phyloP scores from a whole-genome alignment of 805 yeast species.

The Brettanomyces sp. region DNA sequence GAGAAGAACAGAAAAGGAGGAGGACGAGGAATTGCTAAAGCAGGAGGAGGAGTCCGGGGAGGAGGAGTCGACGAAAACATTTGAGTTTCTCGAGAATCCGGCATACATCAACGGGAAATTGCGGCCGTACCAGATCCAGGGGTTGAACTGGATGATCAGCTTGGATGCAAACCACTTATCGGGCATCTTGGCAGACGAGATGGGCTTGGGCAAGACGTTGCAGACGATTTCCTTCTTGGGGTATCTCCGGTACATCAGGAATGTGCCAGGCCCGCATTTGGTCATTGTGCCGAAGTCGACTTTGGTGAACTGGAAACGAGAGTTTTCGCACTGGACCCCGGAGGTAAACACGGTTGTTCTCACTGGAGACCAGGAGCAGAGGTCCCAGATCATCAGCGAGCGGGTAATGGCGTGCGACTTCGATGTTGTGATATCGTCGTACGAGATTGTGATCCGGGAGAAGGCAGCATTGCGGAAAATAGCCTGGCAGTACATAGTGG shows the following conservation, averaged over 20 bases:
- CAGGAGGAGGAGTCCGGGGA: slow-evolving; percentile 36
- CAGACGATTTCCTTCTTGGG: slow-evolving; percentile 75
- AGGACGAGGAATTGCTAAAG: slow-evolving; percentile 59
- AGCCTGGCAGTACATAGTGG: slow-evolving; percentile 67
- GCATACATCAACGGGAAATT: slow-evolving; percentile 48
- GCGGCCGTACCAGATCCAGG: slow-evolving; percentile 72
- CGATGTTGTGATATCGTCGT: slow-evolving; percentile 64
- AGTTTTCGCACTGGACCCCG: slow-evolving; percentile 72
- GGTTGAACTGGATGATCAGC: slow-evolving; percentile 69
- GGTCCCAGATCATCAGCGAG: slow-evolving; percentile 44
- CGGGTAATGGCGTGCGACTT: slow-evolving; percentile 51
- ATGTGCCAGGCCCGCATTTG: slow-evolving; percentile 61
- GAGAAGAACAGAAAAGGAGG: slow-evolving; percentile 69
- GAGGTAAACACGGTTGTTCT: slow-evolving; percentile 61
- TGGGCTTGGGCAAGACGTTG: slow-evolving; percentile 78
- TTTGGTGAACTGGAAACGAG: slow-evolving; percentile 73
- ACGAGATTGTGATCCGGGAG: slow-evolving; percentile 70
- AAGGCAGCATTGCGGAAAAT: slow-evolving; percentile 58
- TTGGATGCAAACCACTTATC: slow-evolving; percentile 58
- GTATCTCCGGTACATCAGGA: slow-evolving; percentile 52
- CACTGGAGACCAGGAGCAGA: slow-evolving; percentile 66
- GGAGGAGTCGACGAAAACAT: slow-evolving; percentile 19
- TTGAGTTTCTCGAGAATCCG: slow-evolving; percentile 45
- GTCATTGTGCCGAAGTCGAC: slow-evolving; percentile 77
- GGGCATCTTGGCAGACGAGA: slow-evolving; percentile 78